Conservation (phyloP, 805 yeast genomes). For the Priceomyces carsonii region DNA sequence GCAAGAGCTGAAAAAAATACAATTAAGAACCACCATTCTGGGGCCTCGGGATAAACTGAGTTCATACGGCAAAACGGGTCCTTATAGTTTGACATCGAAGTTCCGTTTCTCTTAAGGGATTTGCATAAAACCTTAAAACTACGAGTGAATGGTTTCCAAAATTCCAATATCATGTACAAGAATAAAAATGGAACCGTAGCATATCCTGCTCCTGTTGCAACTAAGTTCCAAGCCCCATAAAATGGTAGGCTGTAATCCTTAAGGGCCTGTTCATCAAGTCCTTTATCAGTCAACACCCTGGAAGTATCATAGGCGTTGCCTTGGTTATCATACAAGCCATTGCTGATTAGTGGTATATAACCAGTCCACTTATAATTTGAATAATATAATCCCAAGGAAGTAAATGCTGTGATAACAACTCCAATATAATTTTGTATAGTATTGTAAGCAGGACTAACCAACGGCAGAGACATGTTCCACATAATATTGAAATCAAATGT, state of each 20-base stretch:
- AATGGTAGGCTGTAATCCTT: slow-evolving; percentile 24
- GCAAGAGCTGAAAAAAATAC: slow-evolving; percentile 31
- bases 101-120: slow-evolving; percentile 19
- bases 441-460: slow-evolving; percentile 24
- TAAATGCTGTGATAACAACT: slow-evolving; percentile 19
- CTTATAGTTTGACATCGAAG: not conserved
- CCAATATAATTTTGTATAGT: slow-evolving; percentile 25
- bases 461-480: slow-evolving; percentile 43
- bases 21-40: slow-evolving; percentile 45
- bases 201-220: slow-evolving; percentile 19
- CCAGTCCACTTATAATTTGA: slow-evolving; percentile 29
- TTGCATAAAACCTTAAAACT: slow-evolving; percentile 9
- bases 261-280: slow-evolving; percentile 21
- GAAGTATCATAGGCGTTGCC: slow-evolving; percentile 25
- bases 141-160: slow-evolving; percentile 13
- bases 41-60: slow-evolving; percentile 37
- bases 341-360: slow-evolving; percentile 24
- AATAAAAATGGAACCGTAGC: slow-evolving; percentile 13
- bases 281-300: slow-evolving; percentile 37
- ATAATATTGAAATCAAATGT: slow-evolving; percentile 34
- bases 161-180: slow-evolving; percentile 9
- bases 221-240: slow-evolving; percentile 26
- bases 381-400: slow-evolving; percentile 27
- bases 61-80: slow-evolving; percentile 46
- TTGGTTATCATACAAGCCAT: slow-evolving; percentile 22